These are phyloP conservation scores for Vanrija humicola DNA, from an alignment of 1,284 basidiomycete species.

Conservation along the genomic window DNA sequence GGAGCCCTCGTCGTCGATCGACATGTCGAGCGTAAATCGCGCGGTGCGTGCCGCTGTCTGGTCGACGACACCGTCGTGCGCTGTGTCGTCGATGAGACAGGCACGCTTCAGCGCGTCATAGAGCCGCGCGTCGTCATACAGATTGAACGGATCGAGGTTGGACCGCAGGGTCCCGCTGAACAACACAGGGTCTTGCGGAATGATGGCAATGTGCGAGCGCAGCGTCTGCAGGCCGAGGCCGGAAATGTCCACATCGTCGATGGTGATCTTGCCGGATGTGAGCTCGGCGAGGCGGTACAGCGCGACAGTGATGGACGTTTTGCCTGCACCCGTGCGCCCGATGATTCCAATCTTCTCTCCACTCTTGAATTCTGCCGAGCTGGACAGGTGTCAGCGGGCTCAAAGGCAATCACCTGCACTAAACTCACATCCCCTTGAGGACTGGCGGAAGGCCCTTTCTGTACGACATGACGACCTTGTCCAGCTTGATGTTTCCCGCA, in stretches of 20 bases:
- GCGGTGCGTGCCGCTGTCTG: background rate
- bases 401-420: no score
- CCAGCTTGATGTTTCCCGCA: constrained; percentile 37
- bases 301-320: constrained; percentile 56
- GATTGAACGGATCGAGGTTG: constrained; percentile 69
- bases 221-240: constrained; percentile 54
- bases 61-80: no score
- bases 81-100: constrained; percentile 56
- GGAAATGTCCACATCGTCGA: constrained; percentile 50
- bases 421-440: constrained; percentile 50
- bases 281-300: constrained; percentile 52
- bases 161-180: constrained; percentile 59
- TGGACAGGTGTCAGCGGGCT: constrained; percentile 18
- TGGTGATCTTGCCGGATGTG: constrained; percentile 46
- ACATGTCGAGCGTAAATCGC: constrained; percentile 58
- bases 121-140: constrained; percentile 67
- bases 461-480: constrained; percentile 49
- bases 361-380: constrained; percentile 25
- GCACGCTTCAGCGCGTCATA: constrained; percentile 79
- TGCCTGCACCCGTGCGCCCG: constrained; percentile 56
- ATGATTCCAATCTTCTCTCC: constrained; percentile 56
- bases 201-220: constrained; percentile 57
- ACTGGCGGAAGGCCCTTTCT: constrained; percentile 51
- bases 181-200: constrained; percentile 75
- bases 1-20: constrained; percentile 32